A percentile compares a stretch with the other conserved stretches of the same genome.
These are phyloP conservation scores for Shiraia sp. DNA, from an alignment of 2,329 filamentous ascomycete species.

Conservation along the genomic window DNA sequence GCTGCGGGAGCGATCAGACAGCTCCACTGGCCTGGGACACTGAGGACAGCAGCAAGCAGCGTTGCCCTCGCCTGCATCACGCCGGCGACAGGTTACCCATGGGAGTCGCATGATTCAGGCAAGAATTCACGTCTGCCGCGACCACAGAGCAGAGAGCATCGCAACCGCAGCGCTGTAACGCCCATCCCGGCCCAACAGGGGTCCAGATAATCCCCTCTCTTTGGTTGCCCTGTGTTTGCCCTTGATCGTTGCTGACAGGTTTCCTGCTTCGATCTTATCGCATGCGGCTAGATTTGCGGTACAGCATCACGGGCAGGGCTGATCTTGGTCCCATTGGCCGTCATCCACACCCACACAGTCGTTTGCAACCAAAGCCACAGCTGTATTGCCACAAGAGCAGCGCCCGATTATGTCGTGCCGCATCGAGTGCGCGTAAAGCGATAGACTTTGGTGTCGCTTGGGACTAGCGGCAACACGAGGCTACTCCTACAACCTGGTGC, in stretches of 20 bases:
- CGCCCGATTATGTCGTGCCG: conserved; percentile 13
- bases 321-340: conserved; percentile 13
- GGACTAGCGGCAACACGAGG: conserved; percentile 4
- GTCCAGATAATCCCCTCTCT: conserved; percentile 5
- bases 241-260: conserved; percentile 7
- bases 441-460: conserved; percentile 10
- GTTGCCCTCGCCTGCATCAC: conserved; percentile 3
- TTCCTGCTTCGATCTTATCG: conserved; percentile 13
- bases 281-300: conserved; percentile 10
- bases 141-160: too few species aligned
- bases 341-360: neutral
- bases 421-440: conserved; percentile 7
- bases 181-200: conserved; percentile 12
- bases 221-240: conserved; percentile 13
- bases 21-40: conserved; percentile 17
- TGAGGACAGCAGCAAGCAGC: conserved; percentile 6
- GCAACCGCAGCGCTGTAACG: too few species aligned
- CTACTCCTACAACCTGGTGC: conserved; percentile 15
- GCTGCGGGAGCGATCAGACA: conserved; percentile 24
- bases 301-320: conserved; percentile 11
- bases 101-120: too few species aligned
- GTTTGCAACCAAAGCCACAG: too few species aligned
- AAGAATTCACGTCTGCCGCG: neutral
- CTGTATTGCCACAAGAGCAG: conserved; percentile 14
- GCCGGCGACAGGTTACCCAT: neutral